Evolutionary conservation across 1,139 yeast genomes (phyloP), one percentile per base, ranked within the genome.

Genomic region (Pichia sp.): DNA sequence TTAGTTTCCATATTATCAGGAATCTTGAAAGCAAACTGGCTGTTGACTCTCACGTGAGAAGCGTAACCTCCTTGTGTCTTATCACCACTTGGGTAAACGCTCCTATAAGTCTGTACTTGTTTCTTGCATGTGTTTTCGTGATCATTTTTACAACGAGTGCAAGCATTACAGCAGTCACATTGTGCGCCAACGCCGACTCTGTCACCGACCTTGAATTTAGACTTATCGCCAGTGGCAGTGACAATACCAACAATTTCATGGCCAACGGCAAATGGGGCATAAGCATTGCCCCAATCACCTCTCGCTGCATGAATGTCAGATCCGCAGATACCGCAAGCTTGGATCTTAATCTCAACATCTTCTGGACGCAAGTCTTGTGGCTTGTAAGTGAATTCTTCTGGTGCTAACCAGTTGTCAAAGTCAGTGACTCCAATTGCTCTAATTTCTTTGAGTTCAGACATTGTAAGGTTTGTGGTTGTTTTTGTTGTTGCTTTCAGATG

Each of bases 101-200:
- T 43, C 42, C 62, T 57, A 51, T 73, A 75, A 25, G 81, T 73
- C 12, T 49, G 50, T 19, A 64, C 62, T 8, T 37, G 35, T 19
- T 37, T 45, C 11, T 45, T 35, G 50, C 83, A 76, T 56, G 65
- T 64, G 41, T 66, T 71, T 46, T 72, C 75, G 42, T 62, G 55
- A 35, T 59, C 65, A 28, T 38, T 32, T 14, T 50, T 41, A 56
- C 84, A 77, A 44, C 67, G 53, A 34, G 50, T 42, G 53, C 85
- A 77, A 7, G 49, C 39, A n/a, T 53, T 47, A 56, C 84, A 77
- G 9, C 72, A 56, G 34, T 59, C 63, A 35, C 64, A 58, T 37
- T 63, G 62, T 30, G 83, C 78, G 43, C 85, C 84, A 45, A 74
- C 67, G 37, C 83, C 85, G 24, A 75, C 83, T 40, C 74, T 59